Base-by-base conservation (phyloP, 1,139 yeast genomes). In the Scheffersomyces segobiensis region DNA sequence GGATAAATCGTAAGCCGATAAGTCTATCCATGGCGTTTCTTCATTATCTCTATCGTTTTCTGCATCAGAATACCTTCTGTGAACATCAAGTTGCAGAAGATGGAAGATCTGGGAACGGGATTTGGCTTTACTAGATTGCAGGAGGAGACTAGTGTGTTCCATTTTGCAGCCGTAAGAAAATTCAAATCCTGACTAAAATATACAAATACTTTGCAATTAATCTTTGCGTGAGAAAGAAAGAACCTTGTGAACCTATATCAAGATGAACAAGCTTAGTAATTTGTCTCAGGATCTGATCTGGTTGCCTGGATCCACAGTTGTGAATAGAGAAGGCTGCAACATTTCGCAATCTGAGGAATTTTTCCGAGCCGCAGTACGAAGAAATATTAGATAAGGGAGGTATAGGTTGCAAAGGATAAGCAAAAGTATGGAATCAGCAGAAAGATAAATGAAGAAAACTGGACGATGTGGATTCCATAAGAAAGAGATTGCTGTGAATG, bases 341-440 rank as follows among this genome's bases (percentile, higher is more conserved):
- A 32, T 32, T 32, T 32, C 42, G 42, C 42, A 32, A 32, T 32
- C 17, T 32, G 42, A 32, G 42, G 42, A 32, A 17, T 32, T 32
- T 32, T 32, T 32, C 42, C 42, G 42, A 32, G 42, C 42, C 42
- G 42, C 42, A 32, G 42, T 32, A 17, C 42, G 42, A 32, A 32
- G 4, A 12, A 2, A 24, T 24, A 24, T 7, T 32, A 4, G 42
- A 14, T 14, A 32, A 32, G 42, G 42, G 2, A 32, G 42, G 42
- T 32, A 17, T 32, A 17, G 42, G 42, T 32, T 32, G 42, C 42
- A 32, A 32, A 14, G 8, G 42, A 32, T 32, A 32, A 12, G 12
- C 42, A 32, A 17, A 52, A 39, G 18, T 10, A 66, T 66, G 70
- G 63, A 63, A 19, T 55, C 60, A 12, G 12, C 42, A 12, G 17